Evolutionary conservation across 805 yeast species (phyloP).

Genomic region (Ogataea allantospora): DNA sequence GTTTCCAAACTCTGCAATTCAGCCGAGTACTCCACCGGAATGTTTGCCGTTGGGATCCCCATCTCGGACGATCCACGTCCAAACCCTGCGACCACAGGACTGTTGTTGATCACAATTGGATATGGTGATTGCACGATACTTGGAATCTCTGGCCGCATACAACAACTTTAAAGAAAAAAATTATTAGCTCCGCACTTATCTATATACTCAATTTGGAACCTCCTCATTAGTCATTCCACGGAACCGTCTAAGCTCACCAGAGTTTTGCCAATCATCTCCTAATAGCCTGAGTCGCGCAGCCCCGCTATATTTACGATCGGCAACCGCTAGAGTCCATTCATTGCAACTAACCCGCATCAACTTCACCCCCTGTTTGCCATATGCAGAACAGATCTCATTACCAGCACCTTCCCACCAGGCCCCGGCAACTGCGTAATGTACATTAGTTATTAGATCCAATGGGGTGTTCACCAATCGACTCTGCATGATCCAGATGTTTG

Average conservation of each 20-base stretch:
- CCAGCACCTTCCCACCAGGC: conserved; percentile 94
- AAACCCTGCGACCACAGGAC: conserved; percentile 72
- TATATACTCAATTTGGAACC: conserved; percentile 19
- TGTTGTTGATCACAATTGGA: conserved; percentile 47
- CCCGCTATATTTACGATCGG: conserved; percentile 60
- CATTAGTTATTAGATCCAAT: conserved; percentile 49
- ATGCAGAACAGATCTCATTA: conserved; percentile 48
- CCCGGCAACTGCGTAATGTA: conserved; percentile 69
- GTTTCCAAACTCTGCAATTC: conserved; percentile 45
- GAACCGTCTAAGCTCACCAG: conserved; percentile 45
- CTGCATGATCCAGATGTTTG: conserved; percentile 66
- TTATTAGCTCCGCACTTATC: not conserved
- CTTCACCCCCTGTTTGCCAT: conserved; percentile 71
- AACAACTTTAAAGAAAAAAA: not conserved
- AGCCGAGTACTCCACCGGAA: conserved; percentile 54
- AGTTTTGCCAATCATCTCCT: conserved; percentile 72
- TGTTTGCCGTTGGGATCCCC: conserved; percentile 95
- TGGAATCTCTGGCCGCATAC: conserved; percentile 44
- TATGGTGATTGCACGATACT: conserved; percentile 41
- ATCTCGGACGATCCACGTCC: conserved; percentile 94
- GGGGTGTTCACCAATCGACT: conserved; percentile 68
- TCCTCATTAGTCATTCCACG: conserved; percentile 37
- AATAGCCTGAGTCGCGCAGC: conserved; percentile 74
- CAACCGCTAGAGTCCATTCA: conserved; percentile 53
- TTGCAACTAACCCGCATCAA: conserved; percentile 46